phyloP scores from a whole-genome alignment of 768 basidiomycete genomes.

The Naematelia aurantialba region DNA sequence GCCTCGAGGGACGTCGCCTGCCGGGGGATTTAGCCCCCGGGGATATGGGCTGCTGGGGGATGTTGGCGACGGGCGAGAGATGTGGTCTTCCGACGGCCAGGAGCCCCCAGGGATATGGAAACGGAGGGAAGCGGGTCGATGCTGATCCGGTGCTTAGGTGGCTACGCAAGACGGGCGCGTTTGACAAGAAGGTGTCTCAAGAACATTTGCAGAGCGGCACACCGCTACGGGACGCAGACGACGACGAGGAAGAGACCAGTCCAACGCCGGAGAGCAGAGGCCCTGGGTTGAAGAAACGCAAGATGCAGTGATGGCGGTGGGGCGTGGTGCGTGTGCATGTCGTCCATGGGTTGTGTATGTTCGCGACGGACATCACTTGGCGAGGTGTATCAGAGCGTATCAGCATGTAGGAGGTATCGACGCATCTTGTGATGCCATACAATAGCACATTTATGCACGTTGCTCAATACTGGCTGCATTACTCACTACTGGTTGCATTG shows the following conservation, averaged over 20 bases:
- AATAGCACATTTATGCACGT: no score
- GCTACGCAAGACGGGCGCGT: constrained; percentile 47
- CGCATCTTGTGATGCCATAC: no score
- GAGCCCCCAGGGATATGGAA: no score
- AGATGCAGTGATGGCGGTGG: background rate
- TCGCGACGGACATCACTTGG: no score
- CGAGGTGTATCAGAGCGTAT: no score
- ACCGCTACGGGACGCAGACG: background rate
- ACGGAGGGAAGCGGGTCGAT: background rate
- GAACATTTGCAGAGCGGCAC: background rate
- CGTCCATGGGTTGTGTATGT: background rate
- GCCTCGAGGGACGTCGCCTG: background rate
- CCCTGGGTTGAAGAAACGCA: constrained; percentile 1
- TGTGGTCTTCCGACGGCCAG: no score
- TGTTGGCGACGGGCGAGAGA: no score
- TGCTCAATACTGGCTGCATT: no score
- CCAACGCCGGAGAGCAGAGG: constrained; percentile 6
- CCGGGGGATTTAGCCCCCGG: no score
- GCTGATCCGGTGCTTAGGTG: constrained; percentile 23
- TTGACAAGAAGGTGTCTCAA: constrained; percentile 35
- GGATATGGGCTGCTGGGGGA: no score
- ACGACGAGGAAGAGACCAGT: constrained; percentile 7
- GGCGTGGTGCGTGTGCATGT: background rate
- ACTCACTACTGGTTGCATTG: no score
- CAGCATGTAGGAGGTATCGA: no score